Evolutionary conservation across 1,284 basidiomycete genomes (phyloP).

Genomic region (Cutaneotrichosporon daszewskae): DNA sequence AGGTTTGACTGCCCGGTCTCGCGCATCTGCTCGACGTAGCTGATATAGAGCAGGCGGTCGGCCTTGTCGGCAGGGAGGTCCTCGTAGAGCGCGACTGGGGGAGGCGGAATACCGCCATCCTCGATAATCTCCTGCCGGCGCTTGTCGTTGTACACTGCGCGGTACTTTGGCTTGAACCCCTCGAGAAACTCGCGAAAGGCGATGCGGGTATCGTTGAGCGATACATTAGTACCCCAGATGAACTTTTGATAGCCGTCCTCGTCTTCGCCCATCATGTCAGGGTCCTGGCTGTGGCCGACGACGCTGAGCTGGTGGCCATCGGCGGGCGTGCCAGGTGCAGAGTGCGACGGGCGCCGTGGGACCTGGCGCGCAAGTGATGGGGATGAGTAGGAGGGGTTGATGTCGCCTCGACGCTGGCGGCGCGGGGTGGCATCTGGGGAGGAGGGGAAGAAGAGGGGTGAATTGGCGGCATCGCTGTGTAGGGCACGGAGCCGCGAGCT

Average conservation of each 20-base stretch:
- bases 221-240: slow-evolving; percentile 96
- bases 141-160: slow-evolving; percentile 58
- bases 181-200: slow-evolving; percentile 81
- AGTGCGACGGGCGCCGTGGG: background rate
- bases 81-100: slow-evolving; percentile 43
- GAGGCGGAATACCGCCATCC: slow-evolving; percentile 31
- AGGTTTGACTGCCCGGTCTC: slow-evolving; percentile 85
- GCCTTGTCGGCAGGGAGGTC: slow-evolving; percentile 59
- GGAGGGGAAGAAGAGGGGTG: slow-evolving; percentile 49
- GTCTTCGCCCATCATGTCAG: slow-evolving; percentile 46
- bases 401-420: slow-evolving; percentile 71
- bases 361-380: slow-evolving; percentile 28
- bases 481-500: slow-evolving; percentile 12
- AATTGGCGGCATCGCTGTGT: slow-evolving; percentile 13
- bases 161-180: slow-evolving; percentile 91
- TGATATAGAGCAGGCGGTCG: slow-evolving; percentile 70
- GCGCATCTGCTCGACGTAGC: slow-evolving; percentile 78
- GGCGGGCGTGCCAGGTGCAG: slow-evolving; percentile 16
- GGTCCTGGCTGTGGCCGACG: slow-evolving; percentile 52
- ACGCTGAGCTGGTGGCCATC: slow-evolving; percentile 25
- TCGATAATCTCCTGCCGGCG: slow-evolving; percentile 42
- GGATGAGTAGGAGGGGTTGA: slow-evolving; percentile 70
- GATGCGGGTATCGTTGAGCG: slow-evolving; percentile 83
- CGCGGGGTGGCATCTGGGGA: slow-evolving; percentile 55
- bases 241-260: slow-evolving; percentile 63